Evolutionary conservation across 768 basidiomycete species (phyloP).

Genomic region (Nidula microcarpa): DNA sequence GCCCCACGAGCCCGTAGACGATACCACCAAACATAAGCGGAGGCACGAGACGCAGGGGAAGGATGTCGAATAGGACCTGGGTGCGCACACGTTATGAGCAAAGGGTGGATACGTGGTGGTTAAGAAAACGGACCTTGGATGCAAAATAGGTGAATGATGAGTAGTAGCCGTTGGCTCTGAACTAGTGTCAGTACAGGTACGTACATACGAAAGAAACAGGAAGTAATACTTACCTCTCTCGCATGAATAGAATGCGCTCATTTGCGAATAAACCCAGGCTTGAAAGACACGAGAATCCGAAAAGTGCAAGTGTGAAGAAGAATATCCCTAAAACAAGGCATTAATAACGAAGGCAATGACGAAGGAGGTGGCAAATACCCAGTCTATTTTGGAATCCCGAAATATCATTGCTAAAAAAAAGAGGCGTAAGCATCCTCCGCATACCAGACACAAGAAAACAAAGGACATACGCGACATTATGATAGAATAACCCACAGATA

Average conservation of each 20-base stretch:
- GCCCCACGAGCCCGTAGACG: conserved; percentile 90
- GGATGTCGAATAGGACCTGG: conserved; percentile 92
- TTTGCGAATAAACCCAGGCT: conserved; percentile 93
- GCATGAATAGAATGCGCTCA: conserved; percentile 94
- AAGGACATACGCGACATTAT: conserved; percentile 68
- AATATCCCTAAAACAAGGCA: conserved; percentile 62
- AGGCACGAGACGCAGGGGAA: conserved; percentile 91
- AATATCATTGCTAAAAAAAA: conserved; percentile 70
- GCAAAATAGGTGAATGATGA: conserved; percentile 95
- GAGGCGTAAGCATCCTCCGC: background rate
- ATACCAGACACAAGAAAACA: background rate
- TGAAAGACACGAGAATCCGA: conserved; percentile 95
- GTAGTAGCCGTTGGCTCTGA: conserved; percentile 95
- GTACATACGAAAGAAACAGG: background rate
- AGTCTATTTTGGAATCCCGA: conserved; percentile 96
- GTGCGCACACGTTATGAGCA: background rate
- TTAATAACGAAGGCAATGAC: background rate
- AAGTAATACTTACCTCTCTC: conserved; percentile 70
- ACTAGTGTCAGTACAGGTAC: background rate
- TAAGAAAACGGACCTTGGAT: conserved; percentile 61
- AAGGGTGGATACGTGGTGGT: background rate
- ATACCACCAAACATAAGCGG: conserved; percentile 95
- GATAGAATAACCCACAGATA: conserved; percentile 92
- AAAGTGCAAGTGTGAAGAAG: conserved; percentile 96
- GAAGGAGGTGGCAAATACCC: conserved; percentile 36